Percentiles rank a stretch among this genome's conserved stretches.
These are phyloP conservation scores for Myriosclerotinia curreyana DNA, from an alignment of 2,329 filamentous ascomycete genomes.

Conservation along the genomic window DNA sequence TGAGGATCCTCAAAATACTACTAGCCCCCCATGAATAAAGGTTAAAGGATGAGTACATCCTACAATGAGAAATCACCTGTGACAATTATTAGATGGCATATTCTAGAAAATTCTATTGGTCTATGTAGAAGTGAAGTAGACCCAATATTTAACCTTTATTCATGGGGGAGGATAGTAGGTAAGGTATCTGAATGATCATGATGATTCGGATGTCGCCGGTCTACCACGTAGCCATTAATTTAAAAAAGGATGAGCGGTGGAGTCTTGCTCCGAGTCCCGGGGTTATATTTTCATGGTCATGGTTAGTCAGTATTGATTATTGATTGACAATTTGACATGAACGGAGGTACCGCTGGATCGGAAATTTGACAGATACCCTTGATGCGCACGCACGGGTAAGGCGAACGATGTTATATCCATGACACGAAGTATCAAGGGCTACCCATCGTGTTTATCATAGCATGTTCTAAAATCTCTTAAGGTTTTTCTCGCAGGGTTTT, in stretches of 20 bases:
- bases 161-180: too few species aligned
- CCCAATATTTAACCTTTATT: too few species aligned
- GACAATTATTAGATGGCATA: too few species aligned
- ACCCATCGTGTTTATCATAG: neutral
- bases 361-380: slow-evolving; percentile 5
- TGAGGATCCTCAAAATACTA: too few species aligned
- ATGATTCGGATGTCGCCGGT: neutral
- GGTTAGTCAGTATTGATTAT: neutral
- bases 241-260: neutral
- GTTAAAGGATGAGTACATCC: too few species aligned
- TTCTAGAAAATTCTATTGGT: too few species aligned
- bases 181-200: too few species aligned
- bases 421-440: neutral
- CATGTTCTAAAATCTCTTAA: neutral
- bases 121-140: too few species aligned
- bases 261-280: slow-evolving; percentile 3
- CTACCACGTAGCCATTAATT: neutral
- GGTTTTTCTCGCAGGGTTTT: neutral
- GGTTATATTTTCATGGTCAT: neutral
- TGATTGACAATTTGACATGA: too few species aligned
- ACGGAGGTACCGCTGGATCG: neutral
- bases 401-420: neutral
- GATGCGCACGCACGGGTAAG: neutral
- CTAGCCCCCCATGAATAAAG: too few species aligned
- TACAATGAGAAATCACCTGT: too few species aligned